These are phyloP conservation scores for Beauveria varroae DNA, from an alignment of 2,329 filamentous ascomycete species.

Conservation along the genomic window DNA sequence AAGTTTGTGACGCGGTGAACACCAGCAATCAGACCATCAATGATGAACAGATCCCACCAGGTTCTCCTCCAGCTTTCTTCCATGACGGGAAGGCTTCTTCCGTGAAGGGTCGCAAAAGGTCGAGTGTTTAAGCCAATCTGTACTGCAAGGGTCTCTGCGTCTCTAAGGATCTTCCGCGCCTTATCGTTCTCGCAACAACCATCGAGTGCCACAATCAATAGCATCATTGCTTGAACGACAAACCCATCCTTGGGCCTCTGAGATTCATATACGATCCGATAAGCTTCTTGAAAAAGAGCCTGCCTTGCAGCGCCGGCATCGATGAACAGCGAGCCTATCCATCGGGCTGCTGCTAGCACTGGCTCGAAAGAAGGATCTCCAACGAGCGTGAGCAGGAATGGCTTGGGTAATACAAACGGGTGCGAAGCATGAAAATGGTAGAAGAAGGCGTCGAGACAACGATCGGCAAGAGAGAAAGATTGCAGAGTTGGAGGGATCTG, in stretches of 20 bases:
- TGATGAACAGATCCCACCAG: constrained; percentile 81
- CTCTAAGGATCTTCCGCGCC: constrained; percentile 57
- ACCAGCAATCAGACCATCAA: constrained; percentile 77
- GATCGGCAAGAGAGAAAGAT: constrained; percentile 35
- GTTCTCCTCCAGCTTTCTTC: constrained; percentile 83
- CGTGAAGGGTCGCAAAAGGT: constrained; percentile 57
- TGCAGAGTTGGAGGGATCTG: constrained; percentile 18
- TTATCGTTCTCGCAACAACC: constrained; percentile 64
- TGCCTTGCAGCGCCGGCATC: constrained; percentile 38
- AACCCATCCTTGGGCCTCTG: constrained; percentile 47
- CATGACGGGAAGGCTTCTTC: constrained; percentile 56
- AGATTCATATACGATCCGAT: constrained; percentile 41
- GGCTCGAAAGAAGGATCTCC: constrained; percentile 41
- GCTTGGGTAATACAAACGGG: constrained; percentile 49
- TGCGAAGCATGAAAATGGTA: constrained; percentile 50
- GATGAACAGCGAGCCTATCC: constrained; percentile 49
- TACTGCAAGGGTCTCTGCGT: constrained; percentile 64
- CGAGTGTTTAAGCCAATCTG: constrained; percentile 68
- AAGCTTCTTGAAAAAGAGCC: constrained; percentile 51
- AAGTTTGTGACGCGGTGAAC: constrained; percentile 68
- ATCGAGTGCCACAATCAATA: constrained; percentile 72
- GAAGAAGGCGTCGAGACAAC: constrained; percentile 52
- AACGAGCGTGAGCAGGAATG: constrained; percentile 39
- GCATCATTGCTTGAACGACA: constrained; percentile 67
- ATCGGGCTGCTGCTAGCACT: constrained; percentile 47